These are phyloP conservation scores for Cryptococcus sp. DNA, from an alignment of 1,284 basidiomycete genomes.

Conservation along the genomic window DNA sequence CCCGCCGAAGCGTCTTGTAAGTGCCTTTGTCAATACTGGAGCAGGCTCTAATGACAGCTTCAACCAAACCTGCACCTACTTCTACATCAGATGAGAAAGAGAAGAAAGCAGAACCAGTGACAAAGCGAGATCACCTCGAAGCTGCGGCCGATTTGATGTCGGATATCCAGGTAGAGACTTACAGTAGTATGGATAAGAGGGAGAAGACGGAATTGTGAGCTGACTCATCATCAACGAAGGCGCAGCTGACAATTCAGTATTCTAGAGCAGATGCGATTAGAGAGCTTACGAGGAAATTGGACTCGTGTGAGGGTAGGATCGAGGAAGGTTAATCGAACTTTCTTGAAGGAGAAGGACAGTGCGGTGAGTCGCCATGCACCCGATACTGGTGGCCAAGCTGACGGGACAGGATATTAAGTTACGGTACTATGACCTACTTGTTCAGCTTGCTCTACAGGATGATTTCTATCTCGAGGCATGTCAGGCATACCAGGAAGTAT, in stretches of 20 bases:
- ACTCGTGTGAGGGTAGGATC: slow-evolving; percentile 84
- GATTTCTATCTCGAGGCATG: slow-evolving; percentile 88
- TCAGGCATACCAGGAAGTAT: slow-evolving; percentile 92
- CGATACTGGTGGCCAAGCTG: not conserved
- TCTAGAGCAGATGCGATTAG: slow-evolving; percentile 96
- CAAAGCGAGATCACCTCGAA: slow-evolving; percentile 58
- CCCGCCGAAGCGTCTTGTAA: slow-evolving; percentile 38
- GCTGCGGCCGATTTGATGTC: slow-evolving; percentile 84
- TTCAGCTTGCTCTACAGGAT: slow-evolving; percentile 82
- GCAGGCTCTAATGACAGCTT: slow-evolving; percentile 1
- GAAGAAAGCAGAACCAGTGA: slow-evolving; percentile 45
- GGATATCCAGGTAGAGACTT: slow-evolving; percentile 97
- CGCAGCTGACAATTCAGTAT: slow-evolving; percentile 52
- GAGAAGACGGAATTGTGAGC: slow-evolving; percentile 91
- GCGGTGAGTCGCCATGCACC: slow-evolving; percentile 57
- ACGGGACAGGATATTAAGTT: slow-evolving; percentile 79
- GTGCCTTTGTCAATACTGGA: slow-evolving; percentile 1
- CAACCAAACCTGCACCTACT: slow-evolving; percentile 10
- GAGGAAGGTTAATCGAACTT: slow-evolving; percentile 90
- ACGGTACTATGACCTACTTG: slow-evolving; percentile 94
- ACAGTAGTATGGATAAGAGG: slow-evolving; percentile 93
- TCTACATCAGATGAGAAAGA: slow-evolving; percentile 34
- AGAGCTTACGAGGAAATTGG: slow-evolving; percentile 71
- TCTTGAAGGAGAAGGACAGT: slow-evolving; percentile 81
- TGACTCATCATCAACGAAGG: not conserved